phyloP scores from a whole-genome alignment of 192 early-diverging fungal genomes.

The Coemansia sp. region DNA sequence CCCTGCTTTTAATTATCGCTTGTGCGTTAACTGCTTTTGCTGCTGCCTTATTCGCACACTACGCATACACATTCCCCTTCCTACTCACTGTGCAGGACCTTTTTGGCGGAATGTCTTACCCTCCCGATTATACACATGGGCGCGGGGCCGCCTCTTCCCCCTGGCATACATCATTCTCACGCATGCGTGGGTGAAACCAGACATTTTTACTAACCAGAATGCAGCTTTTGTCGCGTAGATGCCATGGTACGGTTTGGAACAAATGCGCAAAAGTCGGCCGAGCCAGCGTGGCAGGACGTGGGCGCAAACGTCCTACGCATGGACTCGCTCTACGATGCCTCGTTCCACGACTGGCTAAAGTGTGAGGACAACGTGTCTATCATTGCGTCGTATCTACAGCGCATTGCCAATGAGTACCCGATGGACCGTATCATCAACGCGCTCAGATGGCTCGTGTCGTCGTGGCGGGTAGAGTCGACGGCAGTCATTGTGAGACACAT shows the following conservation, averaged over 20 bases:
- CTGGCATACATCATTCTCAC: constrained; percentile 17
- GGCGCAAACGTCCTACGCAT: constrained; percentile 70
- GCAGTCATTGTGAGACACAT: constrained; percentile 68
- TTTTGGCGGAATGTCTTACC: constrained; percentile 10
- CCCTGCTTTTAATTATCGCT: constrained; percentile 16
- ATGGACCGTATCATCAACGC: constrained; percentile 74
- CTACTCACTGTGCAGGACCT: not conserved
- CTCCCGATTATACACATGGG: constrained; percentile 13
- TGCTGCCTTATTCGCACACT: constrained; percentile 11
- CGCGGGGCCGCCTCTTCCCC: constrained; percentile 7
- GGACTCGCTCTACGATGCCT: constrained; percentile 75
- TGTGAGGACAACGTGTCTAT: constrained; percentile 74
- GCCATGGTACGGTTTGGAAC: constrained; percentile 57
- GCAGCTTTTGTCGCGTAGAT: constrained; percentile 26
- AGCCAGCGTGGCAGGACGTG: constrained; percentile 69
- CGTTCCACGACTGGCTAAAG: constrained; percentile 74
- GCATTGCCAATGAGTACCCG: constrained; percentile 74
- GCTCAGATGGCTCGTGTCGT: constrained; percentile 71
- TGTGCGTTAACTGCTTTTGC: constrained; percentile 21
- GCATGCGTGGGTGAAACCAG: constrained; percentile 12
- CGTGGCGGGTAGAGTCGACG: constrained; percentile 72
- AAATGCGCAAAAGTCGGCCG: constrained; percentile 52
- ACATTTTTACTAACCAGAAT: constrained; percentile 5
- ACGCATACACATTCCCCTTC: constrained; percentile 6
- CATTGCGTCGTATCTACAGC: constrained; percentile 67